Conservation (phyloP, 2,329 filamentous ascomycete genomes). For the Talaromyces sp. region DNA sequence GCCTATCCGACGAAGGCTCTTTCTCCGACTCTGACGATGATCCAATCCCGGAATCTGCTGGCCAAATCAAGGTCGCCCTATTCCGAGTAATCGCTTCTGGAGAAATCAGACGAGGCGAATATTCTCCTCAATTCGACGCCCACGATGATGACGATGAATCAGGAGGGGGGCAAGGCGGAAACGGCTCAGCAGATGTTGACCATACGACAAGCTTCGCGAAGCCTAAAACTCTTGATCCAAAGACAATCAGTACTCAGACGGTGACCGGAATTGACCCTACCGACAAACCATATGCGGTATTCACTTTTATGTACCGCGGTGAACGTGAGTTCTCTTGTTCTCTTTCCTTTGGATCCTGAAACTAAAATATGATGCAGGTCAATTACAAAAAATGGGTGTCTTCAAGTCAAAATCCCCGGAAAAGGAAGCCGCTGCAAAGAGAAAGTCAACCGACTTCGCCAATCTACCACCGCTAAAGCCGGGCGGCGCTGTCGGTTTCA, state of each 20-base stretch:
- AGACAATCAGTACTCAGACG: slow-evolving; percentile 96
- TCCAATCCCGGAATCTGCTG: slow-evolving; percentile 81
- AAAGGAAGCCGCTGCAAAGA: slow-evolving; percentile 55
- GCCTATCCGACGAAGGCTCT: slow-evolving; percentile 63
- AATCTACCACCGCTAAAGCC: slow-evolving; percentile 78
- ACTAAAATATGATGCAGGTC: slow-evolving; percentile 51
- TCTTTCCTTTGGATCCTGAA: background rate
- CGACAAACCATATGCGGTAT: slow-evolving; percentile 91
- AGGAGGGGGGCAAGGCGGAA: slow-evolving; percentile 46
- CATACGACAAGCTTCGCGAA: slow-evolving; percentile 98
- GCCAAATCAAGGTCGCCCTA: slow-evolving; percentile 96
- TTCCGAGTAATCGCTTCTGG: slow-evolving; percentile 93
- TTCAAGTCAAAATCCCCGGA: slow-evolving; percentile 58
- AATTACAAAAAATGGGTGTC: slow-evolving; percentile 95
- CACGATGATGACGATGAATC: slow-evolving; percentile 85
- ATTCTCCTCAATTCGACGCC: slow-evolving; percentile 94
- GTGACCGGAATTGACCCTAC: slow-evolving; percentile 97
- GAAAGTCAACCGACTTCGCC: slow-evolving; percentile 81
- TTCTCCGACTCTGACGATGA: slow-evolving; percentile 77
- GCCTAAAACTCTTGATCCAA: slow-evolving; percentile 90
- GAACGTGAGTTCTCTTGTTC: slow-evolving; percentile 63
- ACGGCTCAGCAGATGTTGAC: slow-evolving; percentile 68
- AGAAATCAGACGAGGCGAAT: slow-evolving; percentile 96
- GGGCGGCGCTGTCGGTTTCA: slow-evolving; percentile 83
- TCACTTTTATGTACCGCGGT: slow-evolving; percentile 96